Percentiles rank a stretch among this genome's conserved stretches.
These are phyloP conservation scores for Eragrostis nindensis DNA, from an alignment of 176 grass and related monocot species.

Conservation along the genomic window DNA sequence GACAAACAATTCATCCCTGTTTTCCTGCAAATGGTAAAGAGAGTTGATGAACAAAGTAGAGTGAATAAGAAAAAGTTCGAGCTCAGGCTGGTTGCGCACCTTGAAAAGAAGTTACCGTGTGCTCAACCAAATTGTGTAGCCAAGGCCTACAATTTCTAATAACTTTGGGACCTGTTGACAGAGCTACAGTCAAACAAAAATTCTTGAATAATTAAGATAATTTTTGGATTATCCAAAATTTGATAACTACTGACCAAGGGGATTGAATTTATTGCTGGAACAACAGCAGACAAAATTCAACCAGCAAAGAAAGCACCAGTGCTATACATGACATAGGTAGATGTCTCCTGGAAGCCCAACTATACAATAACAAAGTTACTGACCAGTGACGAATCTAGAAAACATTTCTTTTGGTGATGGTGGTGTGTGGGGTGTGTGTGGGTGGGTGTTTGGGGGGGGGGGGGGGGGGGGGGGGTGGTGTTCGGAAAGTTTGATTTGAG, in stretches of 20 bases:
- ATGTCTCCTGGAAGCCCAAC: slow-evolving; percentile 53
- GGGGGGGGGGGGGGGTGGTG: no score
- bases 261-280: slow-evolving; percentile 66
- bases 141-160: slow-evolving; percentile 58
- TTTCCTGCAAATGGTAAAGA: slow-evolving; percentile 47
- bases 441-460: no score
- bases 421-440: no score
- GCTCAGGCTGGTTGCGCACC: slow-evolving; percentile 20
- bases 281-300: slow-evolving; percentile 60
- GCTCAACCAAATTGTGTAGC: slow-evolving; percentile 63
- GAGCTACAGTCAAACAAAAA: not conserved
- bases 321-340: slow-evolving; percentile 54
- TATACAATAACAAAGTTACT: slow-evolving; percentile 27
- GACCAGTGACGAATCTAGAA: no score
- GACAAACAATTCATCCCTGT: slow-evolving; percentile 62
- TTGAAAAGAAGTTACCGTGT: slow-evolving; percentile 64
- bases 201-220: no score
- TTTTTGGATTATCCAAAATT: slow-evolving; percentile 1
- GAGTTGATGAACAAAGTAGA: slow-evolving; percentile 5
- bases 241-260: slow-evolving; percentile 53
- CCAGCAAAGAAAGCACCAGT: slow-evolving; percentile 54
- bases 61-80: not conserved
- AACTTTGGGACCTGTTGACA: slow-evolving; percentile 65
- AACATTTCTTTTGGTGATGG: no score
- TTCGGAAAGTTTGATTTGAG: no score